phyloP scores from a whole-genome alignment of 805 yeast genomes.

The Kuraishia ogatae region DNA sequence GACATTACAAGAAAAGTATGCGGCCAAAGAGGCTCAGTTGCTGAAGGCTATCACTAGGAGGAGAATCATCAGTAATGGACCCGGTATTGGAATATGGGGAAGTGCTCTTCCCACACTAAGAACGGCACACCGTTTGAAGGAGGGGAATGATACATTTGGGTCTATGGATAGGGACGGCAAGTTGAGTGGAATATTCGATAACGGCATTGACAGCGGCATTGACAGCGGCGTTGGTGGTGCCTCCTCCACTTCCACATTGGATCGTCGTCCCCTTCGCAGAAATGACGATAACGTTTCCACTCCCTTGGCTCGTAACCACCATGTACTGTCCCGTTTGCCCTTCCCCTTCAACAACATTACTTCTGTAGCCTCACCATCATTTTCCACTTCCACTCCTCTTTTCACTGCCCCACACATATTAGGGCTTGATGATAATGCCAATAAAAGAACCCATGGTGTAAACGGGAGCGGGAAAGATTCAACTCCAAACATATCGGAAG shows the following conservation, averaged over 20 bases:
- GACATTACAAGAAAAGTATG: background rate
- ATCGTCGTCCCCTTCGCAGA: no score
- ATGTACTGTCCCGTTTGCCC: background rate
- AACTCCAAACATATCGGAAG: background rate
- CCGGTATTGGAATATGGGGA: background rate
- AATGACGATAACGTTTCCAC: background rate
- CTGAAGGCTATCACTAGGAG: background rate
- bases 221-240: background rate
- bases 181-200: no score
- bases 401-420: background rate
- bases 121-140: background rate
- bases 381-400: background rate
- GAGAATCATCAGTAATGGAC: background rate
- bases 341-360: no score
- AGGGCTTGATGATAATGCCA: background rate
- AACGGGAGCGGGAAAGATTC: background rate
- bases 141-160: background rate
- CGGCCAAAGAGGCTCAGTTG: background rate
- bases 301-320: background rate
- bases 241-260: no score
- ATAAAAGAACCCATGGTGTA: no score
- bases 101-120: background rate
- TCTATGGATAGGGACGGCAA: background rate
- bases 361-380: background rate
- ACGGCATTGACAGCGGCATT: background rate